A percentile compares a stretch with the other conserved stretches of the same genome.
Conservation (phyloP, 2,329 filamentous ascomycete genomes). For the Phialemoniopsis sp. region DNA sequence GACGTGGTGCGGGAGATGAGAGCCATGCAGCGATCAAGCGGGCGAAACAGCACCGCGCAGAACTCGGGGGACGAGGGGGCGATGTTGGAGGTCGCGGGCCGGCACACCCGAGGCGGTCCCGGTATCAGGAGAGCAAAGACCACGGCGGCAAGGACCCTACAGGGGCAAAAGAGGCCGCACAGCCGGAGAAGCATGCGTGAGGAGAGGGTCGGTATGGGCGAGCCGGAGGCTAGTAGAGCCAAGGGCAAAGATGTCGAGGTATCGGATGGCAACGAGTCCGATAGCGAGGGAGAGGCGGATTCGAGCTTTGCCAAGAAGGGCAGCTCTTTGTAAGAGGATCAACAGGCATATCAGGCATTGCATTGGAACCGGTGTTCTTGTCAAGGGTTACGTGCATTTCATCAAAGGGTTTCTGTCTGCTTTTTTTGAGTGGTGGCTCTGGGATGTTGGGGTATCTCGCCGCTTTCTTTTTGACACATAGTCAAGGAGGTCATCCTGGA, state of each 20-base stretch:
- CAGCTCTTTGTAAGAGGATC: constrained; percentile 33
- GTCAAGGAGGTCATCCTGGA: too few relatives aligned
- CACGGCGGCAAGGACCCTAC: constrained; percentile 15
- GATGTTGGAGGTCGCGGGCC: constrained; percentile 25
- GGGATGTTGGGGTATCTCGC: too few relatives aligned
- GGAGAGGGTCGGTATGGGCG: constrained; percentile 9
- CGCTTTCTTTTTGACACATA: too few relatives aligned
- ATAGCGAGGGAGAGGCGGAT: constrained; percentile 25
- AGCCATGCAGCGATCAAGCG: constrained; percentile 42
- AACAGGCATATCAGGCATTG: constrained; percentile 3
- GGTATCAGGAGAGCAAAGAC: constrained; percentile 17
- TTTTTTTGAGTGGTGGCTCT: neutral
- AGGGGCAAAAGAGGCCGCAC: constrained; percentile 14
- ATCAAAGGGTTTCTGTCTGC: neutral
- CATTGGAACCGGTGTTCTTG: too few relatives aligned
- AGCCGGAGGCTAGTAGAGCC: constrained; percentile 28
- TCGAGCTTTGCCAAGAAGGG: constrained; percentile 24
- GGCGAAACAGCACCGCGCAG: constrained; percentile 40
- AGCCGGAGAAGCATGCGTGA: constrained; percentile 33
- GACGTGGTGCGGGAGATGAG: constrained; percentile 83
- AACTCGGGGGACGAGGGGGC: constrained; percentile 44
- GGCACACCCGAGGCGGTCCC: constrained; percentile 15
- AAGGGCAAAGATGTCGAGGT: constrained; percentile 44
- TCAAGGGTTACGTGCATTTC: constrained; percentile 5
- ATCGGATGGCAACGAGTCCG: constrained; percentile 13